Base-by-base conservation (phyloP, 2,329 filamentous ascomycete species). In the Nothomitra cinnamomea region DNA sequence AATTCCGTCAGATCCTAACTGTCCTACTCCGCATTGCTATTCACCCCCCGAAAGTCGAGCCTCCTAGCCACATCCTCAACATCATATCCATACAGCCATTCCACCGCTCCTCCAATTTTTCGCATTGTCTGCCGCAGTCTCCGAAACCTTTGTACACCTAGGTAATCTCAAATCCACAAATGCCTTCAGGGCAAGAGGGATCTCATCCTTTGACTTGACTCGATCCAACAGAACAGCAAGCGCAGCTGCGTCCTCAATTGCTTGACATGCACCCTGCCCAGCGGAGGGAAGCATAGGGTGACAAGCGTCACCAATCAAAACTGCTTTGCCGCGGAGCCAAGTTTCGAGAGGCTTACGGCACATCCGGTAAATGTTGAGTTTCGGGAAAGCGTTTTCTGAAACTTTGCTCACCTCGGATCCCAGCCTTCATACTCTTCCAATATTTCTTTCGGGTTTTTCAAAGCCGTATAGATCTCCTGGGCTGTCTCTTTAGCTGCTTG, bases 401-500 rank as follows among this genome's bases (percentile, higher is more conserved):
- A 58, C 75, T 72, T 54, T 71, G 72, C 12, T 83, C 71, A 10
- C 73, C 69, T 1, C 73, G 76, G 60, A 32, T 78, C 79, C 65
- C 82, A 83, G 61, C 79, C 78, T 3, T 62, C 64, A 61, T 77
- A 83, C 28, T 80, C 75, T n/a, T 74, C 66, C 22, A 81, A 63
- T 79, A 83, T 82, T 48, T 67, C 72, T 25, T 69, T 61, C 67
- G 83, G 83, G 57, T 73, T 76, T 10, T 77, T 79, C 57, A 71
- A 73, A 6, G 78, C 82, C 0, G 79, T 83, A 70, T 82, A 83
- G 0, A 76, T 80, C 38, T 78, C 76, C 8, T 71, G 70, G 12
- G 78, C 76, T 54, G 79, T 80, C 62, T 79, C 75, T 57, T 66
- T 68, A 60, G 82, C 79, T 2, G 79, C 79, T 63, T 82, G 79